These are phyloP conservation scores for Trichomonascaceae sp. DNA, from an alignment of 1,139 yeast species.

Conservation along the genomic window DNA sequence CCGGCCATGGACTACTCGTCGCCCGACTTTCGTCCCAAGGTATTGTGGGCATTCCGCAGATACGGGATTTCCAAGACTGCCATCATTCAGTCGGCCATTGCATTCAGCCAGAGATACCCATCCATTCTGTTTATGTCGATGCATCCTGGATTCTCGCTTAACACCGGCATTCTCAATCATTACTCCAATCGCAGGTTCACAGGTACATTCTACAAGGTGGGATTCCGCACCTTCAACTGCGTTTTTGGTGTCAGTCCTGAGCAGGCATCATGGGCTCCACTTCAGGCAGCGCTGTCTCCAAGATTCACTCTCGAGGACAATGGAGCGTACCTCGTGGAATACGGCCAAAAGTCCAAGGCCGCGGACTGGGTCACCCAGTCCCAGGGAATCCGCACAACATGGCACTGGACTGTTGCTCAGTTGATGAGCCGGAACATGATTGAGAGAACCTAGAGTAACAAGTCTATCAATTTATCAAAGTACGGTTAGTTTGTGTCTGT, in stretches of 20 bases:
- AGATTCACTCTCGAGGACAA: conserved; percentile 40
- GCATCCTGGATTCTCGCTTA: conserved; percentile 80
- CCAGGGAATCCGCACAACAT: conserved; percentile 55
- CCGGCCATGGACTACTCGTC: conserved; percentile 37
- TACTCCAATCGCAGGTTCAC: conserved; percentile 69
- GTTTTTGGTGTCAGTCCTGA: conserved; percentile 60
- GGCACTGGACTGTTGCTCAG: conserved; percentile 74
- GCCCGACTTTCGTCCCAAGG: conserved; percentile 46
- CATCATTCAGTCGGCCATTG: conserved; percentile 60
- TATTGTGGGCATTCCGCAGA: conserved; percentile 63
- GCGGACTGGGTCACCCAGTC: conserved; percentile 46
- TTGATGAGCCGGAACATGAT: too few species aligned
- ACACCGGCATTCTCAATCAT: conserved; percentile 58
- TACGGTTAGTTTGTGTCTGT: too few species aligned
- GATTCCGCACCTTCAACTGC: conserved; percentile 53
- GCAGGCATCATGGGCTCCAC: conserved; percentile 55
- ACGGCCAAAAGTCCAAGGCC: conserved; percentile 42
- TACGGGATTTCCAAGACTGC: conserved; percentile 74
- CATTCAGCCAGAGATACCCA: conserved; percentile 56
- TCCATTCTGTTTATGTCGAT: conserved; percentile 51
- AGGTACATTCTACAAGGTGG: conserved; percentile 58
- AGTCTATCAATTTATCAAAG: too few species aligned
- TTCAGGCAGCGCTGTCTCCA: conserved; percentile 51
- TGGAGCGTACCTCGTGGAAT: conserved; percentile 55
- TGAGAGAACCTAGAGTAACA: too few species aligned